Evolutionary conservation across 2,329 filamentous ascomycete genomes (phyloP).

Genomic region (Exophiala sideris): DNA sequence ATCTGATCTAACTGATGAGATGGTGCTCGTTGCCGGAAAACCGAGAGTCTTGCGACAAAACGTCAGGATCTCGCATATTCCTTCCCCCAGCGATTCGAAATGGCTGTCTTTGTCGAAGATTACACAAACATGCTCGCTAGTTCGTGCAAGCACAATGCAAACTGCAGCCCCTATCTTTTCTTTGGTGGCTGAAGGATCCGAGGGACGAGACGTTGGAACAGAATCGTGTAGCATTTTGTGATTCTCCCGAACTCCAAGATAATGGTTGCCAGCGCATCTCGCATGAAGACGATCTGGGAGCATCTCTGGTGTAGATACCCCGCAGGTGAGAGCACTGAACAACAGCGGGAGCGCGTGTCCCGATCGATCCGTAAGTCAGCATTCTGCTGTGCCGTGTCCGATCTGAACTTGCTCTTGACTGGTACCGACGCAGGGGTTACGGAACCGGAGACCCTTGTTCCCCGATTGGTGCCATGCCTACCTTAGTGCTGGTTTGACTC

Average conservation of each 20-base stretch:
- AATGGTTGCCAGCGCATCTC: too few species aligned
- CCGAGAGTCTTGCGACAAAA: too few species aligned
- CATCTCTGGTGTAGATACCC: too few species aligned
- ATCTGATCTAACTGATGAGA: too few species aligned
- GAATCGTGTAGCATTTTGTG: neutral
- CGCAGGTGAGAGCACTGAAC: too few species aligned
- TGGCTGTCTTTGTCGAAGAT: neutral
- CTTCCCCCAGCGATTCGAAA: neutral
- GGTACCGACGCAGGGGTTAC: slow-evolving; percentile 1
- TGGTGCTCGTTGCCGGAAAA: too few species aligned
- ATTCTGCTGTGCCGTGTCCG: neutral
- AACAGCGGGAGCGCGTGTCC: neutral
- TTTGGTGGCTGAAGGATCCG: neutral
- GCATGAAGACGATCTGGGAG: too few species aligned
- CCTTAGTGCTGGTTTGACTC: slow-evolving; percentile 9
- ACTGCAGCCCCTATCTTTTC: neutral
- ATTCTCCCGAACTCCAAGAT: neutral
- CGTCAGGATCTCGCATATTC: neutral
- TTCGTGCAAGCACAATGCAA: neutral
- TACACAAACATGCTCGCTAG: neutral
- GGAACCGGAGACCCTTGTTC: too few species aligned
- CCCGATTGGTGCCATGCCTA: neutral
- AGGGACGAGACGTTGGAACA: neutral
- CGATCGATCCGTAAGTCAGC: neutral
- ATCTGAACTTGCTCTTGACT: neutral